Conservation (phyloP, 2,329 filamentous ascomycete species). For the Alternaria triticimaculans region DNA sequence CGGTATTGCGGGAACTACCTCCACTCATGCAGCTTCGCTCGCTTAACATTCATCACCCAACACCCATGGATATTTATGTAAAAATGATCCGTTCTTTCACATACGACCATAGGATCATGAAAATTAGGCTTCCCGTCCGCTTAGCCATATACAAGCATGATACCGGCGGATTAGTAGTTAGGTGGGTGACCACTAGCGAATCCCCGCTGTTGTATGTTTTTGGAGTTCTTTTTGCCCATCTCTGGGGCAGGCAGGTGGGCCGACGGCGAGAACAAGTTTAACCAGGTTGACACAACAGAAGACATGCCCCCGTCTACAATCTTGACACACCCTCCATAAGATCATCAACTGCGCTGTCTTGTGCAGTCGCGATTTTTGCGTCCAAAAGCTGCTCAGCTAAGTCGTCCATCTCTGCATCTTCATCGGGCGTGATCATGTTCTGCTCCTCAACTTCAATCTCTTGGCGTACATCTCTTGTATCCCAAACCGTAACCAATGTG, state of each 20-base stretch:
- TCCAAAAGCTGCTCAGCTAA: background rate
- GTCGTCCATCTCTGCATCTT: background rate
- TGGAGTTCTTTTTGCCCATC: background rate
- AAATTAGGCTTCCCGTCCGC: background rate
- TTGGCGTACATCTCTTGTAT: background rate
- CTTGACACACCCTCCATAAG: background rate
- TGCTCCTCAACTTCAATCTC: background rate
- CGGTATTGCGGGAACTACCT: too few species aligned
- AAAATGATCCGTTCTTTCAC: background rate
- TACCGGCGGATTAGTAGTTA: background rate
- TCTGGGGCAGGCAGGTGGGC: background rate
- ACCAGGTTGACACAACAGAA: background rate
- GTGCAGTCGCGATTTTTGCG: background rate
- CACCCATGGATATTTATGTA: too few species aligned
- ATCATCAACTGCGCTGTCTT: background rate
- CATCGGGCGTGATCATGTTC: background rate
- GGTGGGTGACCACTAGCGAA: background rate
- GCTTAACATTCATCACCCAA: too few species aligned
- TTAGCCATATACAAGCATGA: background rate
- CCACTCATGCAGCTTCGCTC: too few species aligned
- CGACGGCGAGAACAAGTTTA: background rate
- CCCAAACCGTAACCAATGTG: accelerated
- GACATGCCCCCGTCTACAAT: background rate
- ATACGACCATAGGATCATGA: background rate
- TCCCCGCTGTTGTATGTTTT: background rate